Conservation (phyloP, 768 basidiomycete genomes). For the Phaeotremella fagi region DNA sequence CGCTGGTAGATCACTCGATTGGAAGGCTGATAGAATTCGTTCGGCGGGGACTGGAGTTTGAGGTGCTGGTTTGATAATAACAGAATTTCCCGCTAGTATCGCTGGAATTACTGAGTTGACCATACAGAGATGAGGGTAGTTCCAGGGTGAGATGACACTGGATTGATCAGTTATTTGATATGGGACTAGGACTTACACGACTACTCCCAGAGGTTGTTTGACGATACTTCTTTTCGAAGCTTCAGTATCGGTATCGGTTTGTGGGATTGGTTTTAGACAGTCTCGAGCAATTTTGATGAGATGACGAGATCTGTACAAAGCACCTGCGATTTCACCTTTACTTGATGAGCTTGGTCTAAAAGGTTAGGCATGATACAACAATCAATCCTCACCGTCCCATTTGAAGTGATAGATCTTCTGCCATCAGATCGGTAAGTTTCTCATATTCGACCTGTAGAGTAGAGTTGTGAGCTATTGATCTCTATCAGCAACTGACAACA, state of each 20-base stretch:
- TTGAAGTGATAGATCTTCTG: conserved; percentile 72
- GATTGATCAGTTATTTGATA: background rate
- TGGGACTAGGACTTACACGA: conserved; percentile 51
- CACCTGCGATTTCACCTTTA: conserved; percentile 73
- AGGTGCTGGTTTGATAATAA: conserved; percentile 91
- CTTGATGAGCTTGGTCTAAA: conserved; percentile 71
- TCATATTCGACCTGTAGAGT: conserved; percentile 54
- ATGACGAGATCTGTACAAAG: conserved; percentile 74
- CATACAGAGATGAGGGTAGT: conserved; percentile 83
- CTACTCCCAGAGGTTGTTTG: conserved; percentile 76
- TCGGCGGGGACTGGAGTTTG: conserved; percentile 90
- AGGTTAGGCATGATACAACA: background rate
- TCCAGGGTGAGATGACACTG: conserved; percentile 81
- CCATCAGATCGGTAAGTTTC: conserved; percentile 59
- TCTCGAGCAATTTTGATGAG: conserved; percentile 77
- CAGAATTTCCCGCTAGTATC: conserved; percentile 78
- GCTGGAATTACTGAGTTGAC: conserved; percentile 91
- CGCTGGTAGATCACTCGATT: conserved; percentile 70
- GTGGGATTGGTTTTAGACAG: conserved; percentile 66
- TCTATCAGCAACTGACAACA: conserved; percentile 49
- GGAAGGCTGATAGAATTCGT: conserved; percentile 64
- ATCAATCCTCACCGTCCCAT: conserved; percentile 75
- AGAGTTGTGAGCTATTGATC: background rate
- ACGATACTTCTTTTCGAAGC: conserved; percentile 80
- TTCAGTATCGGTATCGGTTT: conserved; percentile 72